Conservation (phyloP, 208 protist genomes). For the Trypanosoma scelopori region DNA sequence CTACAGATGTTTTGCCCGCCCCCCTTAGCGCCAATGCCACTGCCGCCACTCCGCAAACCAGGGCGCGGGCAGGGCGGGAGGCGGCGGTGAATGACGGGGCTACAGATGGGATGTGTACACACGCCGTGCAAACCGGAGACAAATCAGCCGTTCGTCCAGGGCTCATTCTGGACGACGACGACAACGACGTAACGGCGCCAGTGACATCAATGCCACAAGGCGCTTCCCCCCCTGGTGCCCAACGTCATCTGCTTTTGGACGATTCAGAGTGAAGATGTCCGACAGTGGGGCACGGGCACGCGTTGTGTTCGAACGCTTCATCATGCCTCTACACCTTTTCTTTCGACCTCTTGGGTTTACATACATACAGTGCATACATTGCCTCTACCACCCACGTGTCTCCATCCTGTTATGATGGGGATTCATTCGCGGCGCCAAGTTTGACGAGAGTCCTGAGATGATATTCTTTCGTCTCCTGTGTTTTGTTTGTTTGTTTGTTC, state of each 20-base stretch:
- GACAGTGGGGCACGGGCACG: not conserved
- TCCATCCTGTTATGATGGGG: too few relatives aligned
- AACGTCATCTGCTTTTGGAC: slow-evolving; percentile 21
- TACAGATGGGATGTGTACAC: too few relatives aligned
- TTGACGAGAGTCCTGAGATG: too few relatives aligned
- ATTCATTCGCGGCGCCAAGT: too few relatives aligned
- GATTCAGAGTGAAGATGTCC: slow-evolving; percentile 12
- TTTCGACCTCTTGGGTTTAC: too few relatives aligned
- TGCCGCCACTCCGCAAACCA: not conserved
- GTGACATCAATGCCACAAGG: not conserved
- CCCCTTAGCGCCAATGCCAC: not conserved
- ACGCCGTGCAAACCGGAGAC: not conserved
- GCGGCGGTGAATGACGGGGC: not conserved
- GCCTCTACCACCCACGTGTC: too few relatives aligned
- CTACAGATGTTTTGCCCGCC: not conserved
- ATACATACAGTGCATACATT: too few relatives aligned
- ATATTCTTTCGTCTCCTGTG: not conserved
- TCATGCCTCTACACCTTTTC: too few relatives aligned
- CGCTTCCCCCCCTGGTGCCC: not conserved
- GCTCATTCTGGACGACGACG: slow-evolving; percentile 11
- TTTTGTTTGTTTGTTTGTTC: slow-evolving; percentile 1
- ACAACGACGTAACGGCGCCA: not conserved
- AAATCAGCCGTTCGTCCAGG: not conserved
- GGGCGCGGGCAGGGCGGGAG: too few relatives aligned
- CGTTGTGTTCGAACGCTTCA: too few relatives aligned